These are phyloP conservation scores for Brasenia schreberi DNA, from an alignment of 164 flowering plant genomes.

Conservation along the genomic window DNA sequence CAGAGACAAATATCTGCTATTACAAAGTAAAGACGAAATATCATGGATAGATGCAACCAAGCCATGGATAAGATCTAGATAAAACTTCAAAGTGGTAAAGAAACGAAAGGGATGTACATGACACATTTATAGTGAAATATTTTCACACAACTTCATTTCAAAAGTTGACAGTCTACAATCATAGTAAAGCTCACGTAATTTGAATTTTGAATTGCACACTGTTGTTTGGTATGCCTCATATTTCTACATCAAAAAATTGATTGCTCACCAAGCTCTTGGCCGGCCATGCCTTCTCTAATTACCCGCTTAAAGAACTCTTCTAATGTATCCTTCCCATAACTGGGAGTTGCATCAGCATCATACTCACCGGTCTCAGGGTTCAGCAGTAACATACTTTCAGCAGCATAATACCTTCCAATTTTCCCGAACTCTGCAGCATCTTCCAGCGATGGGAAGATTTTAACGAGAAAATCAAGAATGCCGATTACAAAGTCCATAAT, in stretches of 20 bases:
- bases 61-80: too few species aligned
- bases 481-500: slow-evolving; percentile 89
- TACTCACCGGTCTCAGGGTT: slow-evolving; percentile 80
- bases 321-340: slow-evolving; percentile 82
- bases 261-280: slow-evolving; percentile 88
- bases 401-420: slow-evolving; percentile 91
- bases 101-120: too few species aligned
- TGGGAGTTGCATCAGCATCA: slow-evolving; percentile 72
- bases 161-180: too few species aligned
- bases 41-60: too few species aligned
- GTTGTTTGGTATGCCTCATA: neutral
- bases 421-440: slow-evolving; percentile 92
- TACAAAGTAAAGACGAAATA: too few species aligned
- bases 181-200: too few species aligned
- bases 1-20: too few species aligned
- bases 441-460: slow-evolving; percentile 66
- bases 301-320: slow-evolving; percentile 79
- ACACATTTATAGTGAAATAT: too few species aligned
- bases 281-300: slow-evolving; percentile 83
- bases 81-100: too few species aligned
- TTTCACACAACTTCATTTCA: too few species aligned
- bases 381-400: slow-evolving; percentile 81
- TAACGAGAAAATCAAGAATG: slow-evolving; percentile 64
- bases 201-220: neutral
- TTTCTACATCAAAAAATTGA: slow-evolving; percentile 29